phyloP scores from a whole-genome alignment of 257 asterid genomes.

The Eustoma russellianum region DNA sequence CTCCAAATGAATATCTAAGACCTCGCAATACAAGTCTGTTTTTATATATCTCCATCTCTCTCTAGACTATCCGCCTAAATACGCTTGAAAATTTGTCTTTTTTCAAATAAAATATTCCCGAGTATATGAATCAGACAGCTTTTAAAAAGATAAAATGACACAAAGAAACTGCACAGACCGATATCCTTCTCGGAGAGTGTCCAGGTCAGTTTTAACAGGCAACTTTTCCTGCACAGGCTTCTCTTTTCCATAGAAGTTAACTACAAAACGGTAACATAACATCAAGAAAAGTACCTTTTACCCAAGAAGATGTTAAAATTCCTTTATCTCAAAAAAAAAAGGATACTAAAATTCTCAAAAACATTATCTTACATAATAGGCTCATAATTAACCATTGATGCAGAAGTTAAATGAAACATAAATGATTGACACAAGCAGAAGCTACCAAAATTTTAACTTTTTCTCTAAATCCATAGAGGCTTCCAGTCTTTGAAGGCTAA shows the following conservation, averaged over 20 bases:
- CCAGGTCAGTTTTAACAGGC: slow-evolving; percentile 87
- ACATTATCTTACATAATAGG: no score
- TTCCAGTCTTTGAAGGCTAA: no score
- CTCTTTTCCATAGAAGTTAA: slow-evolving; percentile 64
- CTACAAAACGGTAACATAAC: slow-evolving; percentile 29
- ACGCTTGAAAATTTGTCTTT: no score
- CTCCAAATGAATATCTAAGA: not conserved
- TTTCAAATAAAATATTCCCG: no score
- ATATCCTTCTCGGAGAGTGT: slow-evolving; percentile 97
- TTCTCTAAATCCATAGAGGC: no score
- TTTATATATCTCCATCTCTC: not conserved
- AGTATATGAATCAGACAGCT: not conserved
- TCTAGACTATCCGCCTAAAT: no score
- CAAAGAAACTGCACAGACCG: slow-evolving; percentile 35
- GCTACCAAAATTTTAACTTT: no score
- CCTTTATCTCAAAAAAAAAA: no score
- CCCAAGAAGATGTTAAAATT: not conserved
- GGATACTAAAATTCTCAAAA: no score
- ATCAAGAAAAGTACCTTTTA: not conserved
- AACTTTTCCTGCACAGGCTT: slow-evolving; percentile 34
- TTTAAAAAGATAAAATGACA: no score
- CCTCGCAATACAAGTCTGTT: not conserved
- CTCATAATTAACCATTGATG: no score
- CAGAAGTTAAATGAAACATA: not conserved
- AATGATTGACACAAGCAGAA: not conserved